Conservation (phyloP, 1,284 basidiomycete genomes). For the Sporisorium sorghi region DNA sequence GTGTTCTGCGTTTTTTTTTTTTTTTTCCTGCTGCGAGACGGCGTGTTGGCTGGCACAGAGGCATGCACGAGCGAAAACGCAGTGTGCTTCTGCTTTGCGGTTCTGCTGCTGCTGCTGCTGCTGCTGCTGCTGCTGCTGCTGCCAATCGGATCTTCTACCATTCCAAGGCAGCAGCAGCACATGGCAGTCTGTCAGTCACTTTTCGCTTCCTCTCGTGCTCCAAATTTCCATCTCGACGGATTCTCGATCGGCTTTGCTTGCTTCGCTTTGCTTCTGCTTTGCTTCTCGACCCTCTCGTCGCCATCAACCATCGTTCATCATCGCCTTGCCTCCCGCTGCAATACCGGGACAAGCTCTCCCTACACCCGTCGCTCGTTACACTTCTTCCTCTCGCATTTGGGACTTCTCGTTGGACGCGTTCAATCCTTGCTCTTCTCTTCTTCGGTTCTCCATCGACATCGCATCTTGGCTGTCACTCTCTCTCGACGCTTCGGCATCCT, state of each 20-base stretch:
- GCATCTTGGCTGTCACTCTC: too few species aligned
- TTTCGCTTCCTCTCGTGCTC: too few species aligned
- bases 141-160: conserved; percentile 13
- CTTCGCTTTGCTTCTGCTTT: neutral
- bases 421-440: neutral
- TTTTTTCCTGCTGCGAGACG: neutral
- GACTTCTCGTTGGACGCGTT: neutral
- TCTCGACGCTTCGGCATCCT: too few species aligned
- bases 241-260: too few species aligned
- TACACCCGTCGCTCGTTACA: neutral
- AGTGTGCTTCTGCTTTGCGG: too few species aligned
- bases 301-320: conserved; percentile 4
- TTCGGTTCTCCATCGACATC: neutral
- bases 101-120: neutral
- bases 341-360: neutral
- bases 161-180: neutral
- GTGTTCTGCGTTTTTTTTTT: neutral
- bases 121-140: neutral
- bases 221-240: too few species aligned
- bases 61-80: neutral
- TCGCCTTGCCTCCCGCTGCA: neutral
- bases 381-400: neutral
- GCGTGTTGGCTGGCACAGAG: neutral
- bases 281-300: conserved; percentile 4
- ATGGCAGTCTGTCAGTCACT: conserved; percentile 1